Evolutionary conservation across 169 alveolate genomes (phyloP).

Genomic region (Plasmodium reichenowi): DNA sequence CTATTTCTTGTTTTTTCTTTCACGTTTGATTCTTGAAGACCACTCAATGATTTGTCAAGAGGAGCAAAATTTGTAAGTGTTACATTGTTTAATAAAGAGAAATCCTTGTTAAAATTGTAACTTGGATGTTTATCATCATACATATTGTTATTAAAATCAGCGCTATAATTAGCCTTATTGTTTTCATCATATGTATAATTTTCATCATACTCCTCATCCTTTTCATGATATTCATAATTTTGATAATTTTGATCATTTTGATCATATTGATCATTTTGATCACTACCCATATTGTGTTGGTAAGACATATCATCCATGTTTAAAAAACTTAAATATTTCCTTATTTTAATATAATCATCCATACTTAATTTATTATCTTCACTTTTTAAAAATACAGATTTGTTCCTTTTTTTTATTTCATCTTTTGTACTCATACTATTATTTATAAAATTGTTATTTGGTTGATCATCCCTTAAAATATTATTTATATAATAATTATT

Average conservation of each 20-base stretch:
- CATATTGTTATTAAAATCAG: conserved; percentile 2
- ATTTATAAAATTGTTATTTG: not conserved
- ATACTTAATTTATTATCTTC: conserved; percentile 6
- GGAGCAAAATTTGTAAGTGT: not conserved
- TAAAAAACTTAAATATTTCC: not conserved
- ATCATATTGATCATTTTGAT: no score
- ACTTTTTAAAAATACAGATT: conserved; percentile 5
- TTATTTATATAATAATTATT: conserved; percentile 5
- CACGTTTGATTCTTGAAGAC: not conserved
- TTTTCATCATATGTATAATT: not conserved
- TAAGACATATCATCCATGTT: not conserved
- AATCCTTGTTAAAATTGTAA: no score
- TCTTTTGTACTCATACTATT: not conserved
- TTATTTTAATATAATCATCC: conserved; percentile 32
- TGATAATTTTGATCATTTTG: no score
- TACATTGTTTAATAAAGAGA: no score
- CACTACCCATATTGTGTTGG: no score
- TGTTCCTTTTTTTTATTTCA: conserved; percentile 36
- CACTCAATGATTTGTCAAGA: conserved; percentile 25
- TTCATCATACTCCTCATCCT: no score
- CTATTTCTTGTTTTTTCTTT: conserved; percentile 12
- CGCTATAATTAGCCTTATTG: not conserved
- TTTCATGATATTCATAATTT: no score
- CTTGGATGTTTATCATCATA: not conserved
- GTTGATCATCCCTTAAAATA: not conserved